A percentile compares a stretch with the other conserved stretches of the same genome.
phyloP scores from a whole-genome alignment of 495 filamentous ascomycete genomes.

The Tetracladium setigerum region DNA sequence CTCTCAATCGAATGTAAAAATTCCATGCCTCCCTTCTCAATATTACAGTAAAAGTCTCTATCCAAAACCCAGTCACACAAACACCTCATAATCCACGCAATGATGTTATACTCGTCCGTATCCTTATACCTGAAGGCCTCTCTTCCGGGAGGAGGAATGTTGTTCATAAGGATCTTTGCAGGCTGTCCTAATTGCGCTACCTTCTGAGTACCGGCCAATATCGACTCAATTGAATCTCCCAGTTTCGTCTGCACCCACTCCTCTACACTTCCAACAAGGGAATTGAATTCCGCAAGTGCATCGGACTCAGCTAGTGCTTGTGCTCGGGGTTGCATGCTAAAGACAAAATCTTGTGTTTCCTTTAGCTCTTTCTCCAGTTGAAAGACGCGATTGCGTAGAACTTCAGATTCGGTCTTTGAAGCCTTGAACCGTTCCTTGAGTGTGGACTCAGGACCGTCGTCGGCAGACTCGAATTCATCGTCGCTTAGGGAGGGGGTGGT shows the following conservation, averaged over 20 bases:
- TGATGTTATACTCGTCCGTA: conserved; percentile 2
- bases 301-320: conserved; percentile 3
- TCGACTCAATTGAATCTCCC: not conserved
- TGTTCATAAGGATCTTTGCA: not conserved
- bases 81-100: not conserved
- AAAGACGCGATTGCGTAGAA: not conserved
- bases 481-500: too few relatives aligned
- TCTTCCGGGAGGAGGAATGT: not conserved
- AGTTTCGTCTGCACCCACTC: conserved; percentile 9
- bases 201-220: not conserved
- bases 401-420: not conserved
- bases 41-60: not conserved
- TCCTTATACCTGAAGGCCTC: not conserved
- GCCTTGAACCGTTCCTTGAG: not conserved
- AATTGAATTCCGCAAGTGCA: conserved; percentile 3
- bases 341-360: conserved; percentile 6
- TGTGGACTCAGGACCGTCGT: not conserved
- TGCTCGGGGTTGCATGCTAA: not conserved
- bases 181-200: not conserved
- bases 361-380: not conserved
- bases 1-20: not conserved
- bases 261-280: conserved; percentile 3
- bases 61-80: not conserved
- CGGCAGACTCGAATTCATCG: too few relatives aligned
- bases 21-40: not conserved